Base-by-base conservation (phyloP, 2,329 filamentous ascomycete species). In the Aphanoascus verrucosus region DNA sequence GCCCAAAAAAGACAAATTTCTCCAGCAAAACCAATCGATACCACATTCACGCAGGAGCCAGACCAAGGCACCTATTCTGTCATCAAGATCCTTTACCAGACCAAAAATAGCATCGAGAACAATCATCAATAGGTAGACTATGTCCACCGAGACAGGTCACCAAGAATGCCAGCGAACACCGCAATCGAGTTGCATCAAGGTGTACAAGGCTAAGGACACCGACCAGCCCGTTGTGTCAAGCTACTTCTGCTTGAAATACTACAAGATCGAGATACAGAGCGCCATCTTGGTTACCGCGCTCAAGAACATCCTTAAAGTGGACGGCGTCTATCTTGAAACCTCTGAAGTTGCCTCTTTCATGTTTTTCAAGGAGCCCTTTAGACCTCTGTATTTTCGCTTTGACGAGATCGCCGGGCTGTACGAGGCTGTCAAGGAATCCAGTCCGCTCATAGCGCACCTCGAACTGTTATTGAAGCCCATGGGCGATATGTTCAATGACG, bases 251-350 rank as follows among this genome's bases (percentile, higher is more conserved):
- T 62, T 75, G 52, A 71, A 70, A 47, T 69, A 69, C 54, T 66
- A 73, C 60, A 61, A 59, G 57, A 63, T 77, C 40, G 65, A 71
- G 50, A 57, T 76, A 6, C 73, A 75, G 59, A 76, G 73, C 57
- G 67, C 65, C 0, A 51, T 65, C 3, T 64, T 77, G 5, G 63
- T 76, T 5, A 63, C 63, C 3, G 70, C 70, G 0, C 61, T 77
- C n/a, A 70, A 68, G 50, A 68, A 71, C 1, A 70, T 76, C 23
- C 55, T 77, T 34, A 67, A 67, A 55, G 69, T 69, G 54, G 72
- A 75, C 43, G 23, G 7, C 23, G 23, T 28, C 23, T 28, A 28
- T 28, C 23, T 28, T 7, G 23, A 28, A 28, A 28, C 23, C 3
- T 28, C 23, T 7, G 23, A 28, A 28, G 7, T 28, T 28, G 23